These are phyloP conservation scores for Pleurotus sapidus DNA, from an alignment of 768 basidiomycete species.

Conservation along the genomic window DNA sequence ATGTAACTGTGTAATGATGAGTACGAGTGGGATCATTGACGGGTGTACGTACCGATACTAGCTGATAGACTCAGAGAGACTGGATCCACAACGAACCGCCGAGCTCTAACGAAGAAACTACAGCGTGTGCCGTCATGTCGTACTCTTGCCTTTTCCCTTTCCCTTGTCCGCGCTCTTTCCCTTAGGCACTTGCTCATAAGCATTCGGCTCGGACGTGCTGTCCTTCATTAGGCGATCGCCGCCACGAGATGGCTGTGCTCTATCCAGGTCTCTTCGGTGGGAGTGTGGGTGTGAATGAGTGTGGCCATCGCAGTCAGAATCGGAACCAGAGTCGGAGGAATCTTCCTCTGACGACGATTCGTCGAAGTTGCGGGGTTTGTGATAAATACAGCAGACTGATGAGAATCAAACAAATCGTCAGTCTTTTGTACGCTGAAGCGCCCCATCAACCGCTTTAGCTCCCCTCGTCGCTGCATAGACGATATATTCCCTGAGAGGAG, in stretches of 20 bases:
- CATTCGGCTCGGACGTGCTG: constrained; percentile 36
- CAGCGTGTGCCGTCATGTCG: no score
- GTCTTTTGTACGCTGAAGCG: no score
- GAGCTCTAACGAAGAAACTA: no score
- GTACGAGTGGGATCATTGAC: no score
- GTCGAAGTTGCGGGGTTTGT: constrained; percentile 75
- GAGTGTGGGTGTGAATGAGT: constrained; percentile 20
- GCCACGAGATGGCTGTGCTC: constrained; percentile 1
- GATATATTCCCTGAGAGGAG: no score
- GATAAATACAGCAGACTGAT: constrained; percentile 95
- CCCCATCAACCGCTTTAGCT: no score
- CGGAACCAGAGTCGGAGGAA: constrained; percentile 46
- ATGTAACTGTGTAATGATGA: no score
- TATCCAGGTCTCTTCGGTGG: constrained; percentile 8
- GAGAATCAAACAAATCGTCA: neutral
- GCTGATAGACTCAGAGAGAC: no score
- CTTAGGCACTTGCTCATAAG: constrained; percentile 43
- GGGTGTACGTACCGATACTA: no score
- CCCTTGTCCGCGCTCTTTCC: constrained; percentile 32
- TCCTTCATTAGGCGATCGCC: constrained; percentile 15
- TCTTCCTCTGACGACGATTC: constrained; percentile 70
- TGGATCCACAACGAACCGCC: no score
- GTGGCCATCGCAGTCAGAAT: constrained; percentile 32
- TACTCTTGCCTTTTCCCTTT: constrained; percentile 19
- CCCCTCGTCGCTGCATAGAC: no score